Evolutionary conservation across 2,329 filamentous ascomycete species (phyloP), one percentile per base, ranked within the genome.

Genomic region (Aspergillus sp.): DNA sequence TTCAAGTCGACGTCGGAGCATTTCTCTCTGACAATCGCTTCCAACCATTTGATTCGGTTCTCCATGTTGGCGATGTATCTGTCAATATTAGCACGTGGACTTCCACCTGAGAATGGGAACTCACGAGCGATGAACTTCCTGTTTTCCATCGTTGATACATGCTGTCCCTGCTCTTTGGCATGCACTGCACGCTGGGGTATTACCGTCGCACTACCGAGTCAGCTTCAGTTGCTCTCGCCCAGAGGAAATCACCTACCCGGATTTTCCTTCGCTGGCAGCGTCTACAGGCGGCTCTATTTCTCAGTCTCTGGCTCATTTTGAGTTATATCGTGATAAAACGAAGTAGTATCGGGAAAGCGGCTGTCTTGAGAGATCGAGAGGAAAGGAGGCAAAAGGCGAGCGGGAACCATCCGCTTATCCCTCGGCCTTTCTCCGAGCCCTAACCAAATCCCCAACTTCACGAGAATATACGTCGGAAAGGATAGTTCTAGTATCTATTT

Each of bases 251-350:
- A 56, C 69, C 20, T 65, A 76, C 76, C 43, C 72, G 72, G 59
- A 80, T 80, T 63, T 81, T 81, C 22, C 78, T 70, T 40, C 75
- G 67, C 53, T 81, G 78, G 50, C 78, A 81, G 10, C 67, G 64
- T 22, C 59, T 60, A 38, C 67, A 70, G 9, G 67, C 66, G 56
- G 59, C 70, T 49, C 56, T 68, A 54, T 63, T 71, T 60, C 58
- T 30, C 26, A 8, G 8, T 11, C 26, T 30, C 10, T 30, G 26
- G 26, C 26, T 30, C 26, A 30, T 30, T 22, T 1, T 30, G 4
- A 11, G n/a, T n/a, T n/a, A n/a, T n/a, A n/a, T n/a, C n/a, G n/a
- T n/a, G n/a, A n/a, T n/a, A n/a, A n/a, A n/a, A n/a, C n/a, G n/a
- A n/a, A n/a, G n/a, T n/a, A n/a, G n/a, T n/a, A n/a, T n/a, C n/a